Percentiles rank a stretch among this genome's conserved stretches.
phyloP scores from a whole-genome alignment of 2,329 filamentous ascomycete genomes.

The Epichloe festucae region DNA sequence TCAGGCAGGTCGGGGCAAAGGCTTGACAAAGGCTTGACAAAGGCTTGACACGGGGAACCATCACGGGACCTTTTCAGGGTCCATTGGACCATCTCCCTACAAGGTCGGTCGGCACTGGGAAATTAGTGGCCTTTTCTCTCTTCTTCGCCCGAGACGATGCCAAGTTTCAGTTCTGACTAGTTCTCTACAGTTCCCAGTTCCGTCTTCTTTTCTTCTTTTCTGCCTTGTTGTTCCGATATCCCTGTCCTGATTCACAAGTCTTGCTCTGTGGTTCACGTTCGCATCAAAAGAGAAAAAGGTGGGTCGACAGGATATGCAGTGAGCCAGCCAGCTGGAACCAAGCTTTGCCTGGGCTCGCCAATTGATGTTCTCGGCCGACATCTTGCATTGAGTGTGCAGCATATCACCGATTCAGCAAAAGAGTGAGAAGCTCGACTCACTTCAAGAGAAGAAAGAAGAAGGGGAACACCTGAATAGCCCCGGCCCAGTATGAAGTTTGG shows the following conservation, averaged over 20 bases:
- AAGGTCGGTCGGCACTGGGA: constrained; percentile 1
- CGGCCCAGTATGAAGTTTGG: constrained; percentile 44
- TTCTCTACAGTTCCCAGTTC: neutral
- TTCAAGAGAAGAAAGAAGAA: neutral
- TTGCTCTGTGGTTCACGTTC: neutral
- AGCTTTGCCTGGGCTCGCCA: neutral
- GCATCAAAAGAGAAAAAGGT: neutral
- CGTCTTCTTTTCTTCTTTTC: neutral
- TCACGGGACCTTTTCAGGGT: constrained; percentile 10
- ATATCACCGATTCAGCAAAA: neutral
- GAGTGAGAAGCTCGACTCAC: neutral
- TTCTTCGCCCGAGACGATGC: neutral
- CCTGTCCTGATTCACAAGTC: neutral
- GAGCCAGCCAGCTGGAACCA: neutral
- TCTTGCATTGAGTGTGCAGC: neutral
- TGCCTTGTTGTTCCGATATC: neutral
- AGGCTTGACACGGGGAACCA: constrained; percentile 1
- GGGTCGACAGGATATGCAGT: neutral
- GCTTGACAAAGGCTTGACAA: neutral
- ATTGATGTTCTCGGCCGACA: neutral
- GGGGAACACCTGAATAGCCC: neutral
- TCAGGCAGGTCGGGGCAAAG: too few species aligned
- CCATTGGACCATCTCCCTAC: constrained; percentile 3
- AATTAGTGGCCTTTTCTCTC: neutral
- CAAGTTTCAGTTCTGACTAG: neutral